These are phyloP conservation scores for Monilinia vaccinii-corymbosi DNA, from an alignment of 2,329 filamentous ascomycete species.

Conservation along the genomic window DNA sequence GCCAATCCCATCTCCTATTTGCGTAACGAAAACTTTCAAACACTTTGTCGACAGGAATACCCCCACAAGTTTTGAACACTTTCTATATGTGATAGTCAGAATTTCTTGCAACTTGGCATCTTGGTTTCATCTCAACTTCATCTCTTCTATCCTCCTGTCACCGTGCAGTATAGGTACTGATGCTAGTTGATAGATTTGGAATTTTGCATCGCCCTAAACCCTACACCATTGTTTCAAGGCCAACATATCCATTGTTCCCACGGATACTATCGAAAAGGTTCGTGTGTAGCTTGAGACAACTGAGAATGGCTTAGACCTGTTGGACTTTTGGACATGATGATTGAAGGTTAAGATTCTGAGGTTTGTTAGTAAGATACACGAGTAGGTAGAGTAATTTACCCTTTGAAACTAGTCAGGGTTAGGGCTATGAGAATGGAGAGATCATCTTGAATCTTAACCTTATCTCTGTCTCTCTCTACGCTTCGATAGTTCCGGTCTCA, in stretches of 20 bases:
- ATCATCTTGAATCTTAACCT: too few species aligned
- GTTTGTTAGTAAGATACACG: too few species aligned
- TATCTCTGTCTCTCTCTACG: too few species aligned
- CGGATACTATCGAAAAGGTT: neutral
- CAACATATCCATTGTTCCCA: neutral
- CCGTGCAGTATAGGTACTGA: too few species aligned
- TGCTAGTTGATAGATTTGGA: neutral
- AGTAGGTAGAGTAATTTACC: too few species aligned
- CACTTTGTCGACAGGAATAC: neutral
- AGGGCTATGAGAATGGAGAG: too few species aligned
- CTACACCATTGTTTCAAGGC: neutral
- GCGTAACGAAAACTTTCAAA: neutral
- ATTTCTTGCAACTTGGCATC: neutral
- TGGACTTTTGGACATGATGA: neutral
- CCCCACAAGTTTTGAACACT: neutral
- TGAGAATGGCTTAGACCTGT: neutral
- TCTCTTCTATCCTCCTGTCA: neutral
- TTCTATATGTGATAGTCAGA: neutral
- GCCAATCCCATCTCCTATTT: neutral
- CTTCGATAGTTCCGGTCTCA: too few species aligned
- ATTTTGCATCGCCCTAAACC: neutral
- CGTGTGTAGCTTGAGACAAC: neutral
- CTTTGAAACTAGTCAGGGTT: too few species aligned
- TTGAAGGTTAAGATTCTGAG: too few species aligned
- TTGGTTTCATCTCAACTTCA: neutral